A percentile compares a stretch with the other conserved stretches of the same genome.
phyloP scores from a whole-genome alignment of 805 yeast genomes.

The Lipomyces lipofer region DNA sequence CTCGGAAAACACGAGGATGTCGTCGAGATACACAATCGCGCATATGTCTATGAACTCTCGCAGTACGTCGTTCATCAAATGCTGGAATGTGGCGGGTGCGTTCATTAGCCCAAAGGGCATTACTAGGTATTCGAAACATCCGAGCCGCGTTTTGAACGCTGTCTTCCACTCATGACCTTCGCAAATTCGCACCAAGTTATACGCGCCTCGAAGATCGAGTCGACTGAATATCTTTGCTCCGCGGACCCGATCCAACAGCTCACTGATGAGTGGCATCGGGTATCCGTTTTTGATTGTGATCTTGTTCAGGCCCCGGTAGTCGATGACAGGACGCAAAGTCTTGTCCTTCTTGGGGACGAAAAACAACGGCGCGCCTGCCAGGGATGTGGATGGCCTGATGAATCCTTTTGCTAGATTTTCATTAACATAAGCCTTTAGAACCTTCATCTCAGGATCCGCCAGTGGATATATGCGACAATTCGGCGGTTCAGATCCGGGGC shows the following conservation, averaged over 20 bases:
- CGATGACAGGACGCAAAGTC: constrained; percentile 19
- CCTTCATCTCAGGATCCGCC: background rate
- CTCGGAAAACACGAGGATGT: constrained; percentile 27
- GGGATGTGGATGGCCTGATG: background rate
- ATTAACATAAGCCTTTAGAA: background rate
- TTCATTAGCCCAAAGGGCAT: constrained; percentile 38
- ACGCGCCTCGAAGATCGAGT: background rate
- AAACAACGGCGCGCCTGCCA: constrained; percentile 19
- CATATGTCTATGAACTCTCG: background rate
- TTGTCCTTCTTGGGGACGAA: constrained; percentile 32
- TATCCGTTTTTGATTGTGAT: constrained; percentile 6
- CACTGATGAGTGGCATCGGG: constrained; percentile 6
- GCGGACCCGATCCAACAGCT: background rate
- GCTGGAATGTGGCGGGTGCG: constrained; percentile 36
- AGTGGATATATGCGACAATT: background rate
- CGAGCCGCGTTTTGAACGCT: constrained; percentile 25
- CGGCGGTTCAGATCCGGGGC: background rate
- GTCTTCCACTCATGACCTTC: constrained; percentile 22
- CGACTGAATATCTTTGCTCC: background rate
- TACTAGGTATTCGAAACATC: constrained; percentile 34
- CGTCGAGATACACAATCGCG: constrained; percentile 32
- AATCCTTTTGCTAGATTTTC: background rate
- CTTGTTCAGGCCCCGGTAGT: constrained; percentile 10
- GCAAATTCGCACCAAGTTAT: constrained; percentile 6
- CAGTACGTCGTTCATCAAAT: constrained; percentile 16